Conservation (phyloP, 371 early-diverging fungal species). For the Funneliformis caledonium region DNA sequence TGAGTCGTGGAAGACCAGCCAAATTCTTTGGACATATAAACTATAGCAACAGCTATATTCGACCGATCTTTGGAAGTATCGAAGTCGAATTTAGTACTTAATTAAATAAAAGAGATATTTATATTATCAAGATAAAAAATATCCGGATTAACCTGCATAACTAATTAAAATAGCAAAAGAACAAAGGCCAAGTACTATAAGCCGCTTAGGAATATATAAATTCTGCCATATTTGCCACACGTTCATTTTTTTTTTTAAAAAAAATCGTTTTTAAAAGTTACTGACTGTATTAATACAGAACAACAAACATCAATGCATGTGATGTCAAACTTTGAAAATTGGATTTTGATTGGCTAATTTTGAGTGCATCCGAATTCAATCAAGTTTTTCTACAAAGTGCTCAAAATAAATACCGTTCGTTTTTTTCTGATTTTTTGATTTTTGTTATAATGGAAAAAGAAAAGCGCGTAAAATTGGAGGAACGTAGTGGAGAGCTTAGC, state of each 20-base stretch:
- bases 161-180: conserved; percentile 1
- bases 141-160: conserved; percentile 22
- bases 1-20: conserved; percentile 44
- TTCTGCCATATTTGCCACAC: not conserved
- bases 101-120: not conserved
- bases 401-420: not conserved
- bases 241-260: no score
- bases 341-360: no score
- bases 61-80: conserved; percentile 44
- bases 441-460: not conserved
- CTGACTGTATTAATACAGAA: no score
- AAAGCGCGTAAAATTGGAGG: not conserved
- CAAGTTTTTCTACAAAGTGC: no score
- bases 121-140: not conserved
- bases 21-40: conserved; percentile 46
- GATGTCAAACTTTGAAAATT: no score
- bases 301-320: no score
- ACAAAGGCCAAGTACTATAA: conserved; percentile 31
- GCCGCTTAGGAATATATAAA: conserved; percentile 15
- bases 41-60: conserved; percentile 49
- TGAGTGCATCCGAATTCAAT: no score
- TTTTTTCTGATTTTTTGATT: not conserved
- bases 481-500: not conserved
- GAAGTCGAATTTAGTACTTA: not conserved
- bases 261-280: no score